phyloP scores from a whole-genome alignment of 306 rosid species.

The Quercus parvula region DNA sequence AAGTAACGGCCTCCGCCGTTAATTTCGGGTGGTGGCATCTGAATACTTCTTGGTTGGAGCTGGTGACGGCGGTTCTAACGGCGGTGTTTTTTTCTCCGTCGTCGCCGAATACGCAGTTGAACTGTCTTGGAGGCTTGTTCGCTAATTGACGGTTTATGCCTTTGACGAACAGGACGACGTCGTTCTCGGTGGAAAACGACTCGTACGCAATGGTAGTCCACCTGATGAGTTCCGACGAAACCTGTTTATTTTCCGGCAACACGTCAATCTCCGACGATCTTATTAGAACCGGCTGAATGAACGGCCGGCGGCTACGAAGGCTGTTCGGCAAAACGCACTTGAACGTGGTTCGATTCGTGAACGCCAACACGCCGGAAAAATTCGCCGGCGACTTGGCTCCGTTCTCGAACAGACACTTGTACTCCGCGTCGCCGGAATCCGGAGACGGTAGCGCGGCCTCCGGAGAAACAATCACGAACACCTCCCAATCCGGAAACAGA shows the following conservation, averaged over 20 bases:
- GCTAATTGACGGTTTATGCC: constrained; percentile 55
- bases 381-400: constrained; percentile 33
- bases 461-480: constrained; percentile 40
- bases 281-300: constrained; percentile 37
- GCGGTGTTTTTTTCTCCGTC: neutral
- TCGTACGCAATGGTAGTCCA: constrained; percentile 64
- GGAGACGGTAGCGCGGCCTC: constrained; percentile 12
- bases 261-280: neutral
- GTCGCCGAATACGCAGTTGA: constrained; percentile 50
- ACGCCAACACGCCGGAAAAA: constrained; percentile 33
- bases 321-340: constrained; percentile 46
- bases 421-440: neutral
- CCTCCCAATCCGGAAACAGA: constrained; percentile 65
- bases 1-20: neutral
- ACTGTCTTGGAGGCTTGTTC: constrained; percentile 34
- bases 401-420: constrained; percentile 48
- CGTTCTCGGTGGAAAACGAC: constrained; percentile 48
- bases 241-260: no score
- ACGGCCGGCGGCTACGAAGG: constrained; percentile 37
- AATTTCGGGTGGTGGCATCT: constrained; percentile 62
- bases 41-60: constrained; percentile 69
- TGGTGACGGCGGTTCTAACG: constrained; percentile 45
- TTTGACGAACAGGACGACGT: constrained; percentile 64
- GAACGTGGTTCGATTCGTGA: constrained; percentile 35
- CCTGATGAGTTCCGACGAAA: constrained; percentile 30